phyloP scores from a whole-genome alignment of 2,329 filamentous ascomycete genomes.

The Colletotrichum karsti region DNA sequence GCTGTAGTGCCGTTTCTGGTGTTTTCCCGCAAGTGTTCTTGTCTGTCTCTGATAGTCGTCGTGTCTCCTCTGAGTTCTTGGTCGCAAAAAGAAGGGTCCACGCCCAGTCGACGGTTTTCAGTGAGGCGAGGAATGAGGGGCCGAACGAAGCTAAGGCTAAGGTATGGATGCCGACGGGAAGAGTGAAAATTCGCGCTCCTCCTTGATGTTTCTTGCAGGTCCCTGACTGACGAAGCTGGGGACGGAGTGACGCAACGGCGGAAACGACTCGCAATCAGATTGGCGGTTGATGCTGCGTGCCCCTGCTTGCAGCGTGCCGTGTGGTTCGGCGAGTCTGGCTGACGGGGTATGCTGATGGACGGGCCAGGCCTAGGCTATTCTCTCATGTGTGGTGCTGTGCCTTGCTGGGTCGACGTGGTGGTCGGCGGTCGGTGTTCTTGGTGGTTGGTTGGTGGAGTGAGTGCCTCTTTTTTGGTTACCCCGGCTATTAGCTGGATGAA shows the following conservation, averaged over 20 bases:
- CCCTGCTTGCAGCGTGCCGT: constrained; percentile 20
- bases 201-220: neutral
- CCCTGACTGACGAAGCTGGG: constrained; percentile 20
- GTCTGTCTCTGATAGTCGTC: neutral
- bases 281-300: constrained; percentile 2
- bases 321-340: neutral
- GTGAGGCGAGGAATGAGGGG: neutral
- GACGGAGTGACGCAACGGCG: constrained; percentile 23
- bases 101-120: no score
- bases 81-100: neutral
- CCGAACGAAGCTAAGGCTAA: neutral
- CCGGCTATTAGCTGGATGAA: neutral
- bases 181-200: neutral
- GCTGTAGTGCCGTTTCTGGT: neutral
- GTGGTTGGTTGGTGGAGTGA: constrained; percentile 8
- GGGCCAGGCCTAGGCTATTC: neutral
- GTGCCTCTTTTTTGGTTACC: neutral
- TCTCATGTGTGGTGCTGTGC: constrained; percentile 1
- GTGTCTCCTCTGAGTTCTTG: neutral
- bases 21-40: neutral
- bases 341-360: constrained; percentile 13
- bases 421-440: neutral
- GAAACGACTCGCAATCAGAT: constrained; percentile 10
- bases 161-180: neutral
- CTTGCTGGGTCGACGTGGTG: neutral